These are phyloP conservation scores for Hansenula lynferdii DNA, from an alignment of 1,139 yeast genomes.

Conservation along the genomic window DNA sequence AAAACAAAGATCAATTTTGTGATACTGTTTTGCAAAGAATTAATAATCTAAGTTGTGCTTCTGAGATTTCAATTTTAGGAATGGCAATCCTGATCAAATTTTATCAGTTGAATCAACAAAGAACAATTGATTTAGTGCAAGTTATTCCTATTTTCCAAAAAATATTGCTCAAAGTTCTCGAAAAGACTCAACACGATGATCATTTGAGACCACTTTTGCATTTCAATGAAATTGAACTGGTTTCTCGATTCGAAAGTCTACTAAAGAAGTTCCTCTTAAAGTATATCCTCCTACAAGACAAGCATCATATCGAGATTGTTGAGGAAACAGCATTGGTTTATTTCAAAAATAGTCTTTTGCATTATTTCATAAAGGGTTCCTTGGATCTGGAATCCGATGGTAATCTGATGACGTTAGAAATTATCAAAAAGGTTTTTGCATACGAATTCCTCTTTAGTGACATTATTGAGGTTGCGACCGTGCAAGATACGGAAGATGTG, in stretches of 20 bases:
- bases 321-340: constrained; percentile 17
- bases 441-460: constrained; percentile 15
- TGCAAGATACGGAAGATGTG: too few species aligned
- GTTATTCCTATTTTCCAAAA: constrained; percentile 7
- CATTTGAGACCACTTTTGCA: not conserved
- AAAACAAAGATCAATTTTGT: constrained; percentile 5
- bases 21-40: constrained; percentile 10
- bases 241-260: constrained; percentile 4
- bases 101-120: constrained; percentile 8
- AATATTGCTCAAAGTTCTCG: constrained; percentile 5
- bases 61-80: constrained; percentile 15
- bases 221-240: constrained; percentile 1
- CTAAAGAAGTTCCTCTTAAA: constrained; percentile 9
- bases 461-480: too few species aligned
- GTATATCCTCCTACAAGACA: constrained; percentile 3
- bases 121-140: constrained; percentile 4
- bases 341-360: constrained; percentile 17
- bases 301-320: constrained; percentile 6
- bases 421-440: constrained; percentile 12
- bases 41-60: constrained; percentile 12
- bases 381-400: constrained; percentile 5
- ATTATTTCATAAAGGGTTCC: constrained; percentile 16
- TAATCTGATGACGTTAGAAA: constrained; percentile 5
- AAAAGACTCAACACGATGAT: constrained; percentile 3
- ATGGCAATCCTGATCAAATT: constrained; percentile 11